Evolutionary conservation across 1,284 basidiomycete species (phyloP).

Genomic region (Ustilago bromivora): DNA sequence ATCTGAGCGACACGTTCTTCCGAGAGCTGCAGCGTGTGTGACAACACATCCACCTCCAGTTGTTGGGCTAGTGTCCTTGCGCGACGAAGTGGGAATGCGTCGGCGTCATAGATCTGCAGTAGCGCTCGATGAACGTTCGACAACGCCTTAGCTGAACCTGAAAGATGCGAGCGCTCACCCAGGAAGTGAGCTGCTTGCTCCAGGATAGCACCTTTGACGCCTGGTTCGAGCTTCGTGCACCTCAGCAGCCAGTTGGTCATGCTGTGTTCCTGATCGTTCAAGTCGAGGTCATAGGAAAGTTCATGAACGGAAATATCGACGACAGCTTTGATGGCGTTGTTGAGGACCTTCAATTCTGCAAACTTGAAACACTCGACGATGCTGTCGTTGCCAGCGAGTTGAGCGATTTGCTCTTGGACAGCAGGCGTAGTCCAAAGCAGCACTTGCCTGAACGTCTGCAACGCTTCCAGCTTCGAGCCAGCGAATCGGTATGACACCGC

Average conservation of each 20-base stretch:
- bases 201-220: constrained; percentile 40
- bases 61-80: constrained; percentile 37
- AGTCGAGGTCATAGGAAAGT: constrained; percentile 32
- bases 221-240: background rate
- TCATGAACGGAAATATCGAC: constrained; percentile 52
- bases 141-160: constrained; percentile 40
- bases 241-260: constrained; percentile 23
- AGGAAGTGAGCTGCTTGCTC: constrained; percentile 44
- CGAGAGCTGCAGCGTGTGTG: constrained; percentile 19
- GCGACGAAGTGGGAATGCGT: constrained; percentile 42
- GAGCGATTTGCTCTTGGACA: constrained; percentile 7
- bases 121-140: constrained; percentile 24
- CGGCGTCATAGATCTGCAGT: constrained; percentile 24
- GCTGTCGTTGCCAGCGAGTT: constrained; percentile 8
- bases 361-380: constrained; percentile 33
- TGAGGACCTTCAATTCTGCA: constrained; percentile 12
- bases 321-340: constrained; percentile 23
- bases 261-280: constrained; percentile 21
- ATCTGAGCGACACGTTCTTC: constrained; percentile 17
- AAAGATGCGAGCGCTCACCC: constrained; percentile 43
- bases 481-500: constrained; percentile 49
- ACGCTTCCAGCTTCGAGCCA: constrained; percentile 20
- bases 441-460: constrained; percentile 24
- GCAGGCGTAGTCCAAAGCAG: constrained; percentile 14
- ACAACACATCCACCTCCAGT: constrained; percentile 51